Base-by-base conservation (phyloP, 2,329 filamentous ascomycete genomes). In the Aspergillus tubingensis region DNA sequence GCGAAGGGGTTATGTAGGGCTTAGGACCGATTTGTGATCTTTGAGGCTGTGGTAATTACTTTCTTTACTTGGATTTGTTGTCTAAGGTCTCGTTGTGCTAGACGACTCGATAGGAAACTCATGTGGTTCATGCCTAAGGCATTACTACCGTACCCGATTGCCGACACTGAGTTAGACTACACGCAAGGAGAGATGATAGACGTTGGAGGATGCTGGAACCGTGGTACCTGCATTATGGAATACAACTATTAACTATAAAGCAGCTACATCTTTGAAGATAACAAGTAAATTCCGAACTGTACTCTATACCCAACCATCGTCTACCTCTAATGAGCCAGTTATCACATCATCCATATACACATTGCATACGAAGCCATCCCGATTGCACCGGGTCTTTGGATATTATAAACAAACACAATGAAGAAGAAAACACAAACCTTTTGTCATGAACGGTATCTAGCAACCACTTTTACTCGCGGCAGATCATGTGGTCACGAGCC, bases 401-500 rank as follows among this genome's bases (percentile, higher is more conserved):
- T 53, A 53, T 53, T 53, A 53, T 53, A 53, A 53, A 51, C n/a
- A 30, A 30, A 36, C 32, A 36, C 32, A 36, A 36, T 13, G 32
- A 15, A 41, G 36, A 53, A 53, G 15, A 8, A 32, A 54, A 41
- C 13, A 38, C n/a, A 41, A 44, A 54, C 21, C 52, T 27, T 41
- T 19, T 27, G 32, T 13, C 32, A 15, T 36, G 10, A 11, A 30
- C 27, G 11, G 32, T 13, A 36, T 36, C 11, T 36, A 36, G 32
- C 32, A 15, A 36, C 51, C 19, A 54, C 7, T 3, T 57, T 57
- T 65, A 67, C 54, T 65, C 65, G 56, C 83, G 77, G 57, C 80
- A 75, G 71, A 88, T 86, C 85, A 88, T 87, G 71, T 85, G 82
- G 64, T 87, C 85, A 64, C 85, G 77, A 49, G 79, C 81, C 58